Percentiles rank a stretch among this genome's conserved stretches.
These are phyloP conservation scores for Colletotrichum sublineola DNA, from an alignment of 2,329 filamentous ascomycete species.

Conservation along the genomic window DNA sequence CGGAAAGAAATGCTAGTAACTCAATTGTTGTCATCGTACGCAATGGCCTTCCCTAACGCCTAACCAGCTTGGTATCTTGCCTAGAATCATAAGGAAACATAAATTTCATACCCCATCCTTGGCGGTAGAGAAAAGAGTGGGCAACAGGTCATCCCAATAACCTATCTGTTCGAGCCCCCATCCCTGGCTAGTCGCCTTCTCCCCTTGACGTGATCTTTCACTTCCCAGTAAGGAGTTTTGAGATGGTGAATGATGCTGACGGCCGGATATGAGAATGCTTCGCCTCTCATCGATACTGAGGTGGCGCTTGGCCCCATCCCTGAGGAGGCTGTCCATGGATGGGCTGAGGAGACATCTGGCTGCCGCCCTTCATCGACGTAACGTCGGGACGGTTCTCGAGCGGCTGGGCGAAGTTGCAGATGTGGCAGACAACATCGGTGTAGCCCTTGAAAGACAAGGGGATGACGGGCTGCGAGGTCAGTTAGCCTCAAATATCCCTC, in stretches of 20 bases:
- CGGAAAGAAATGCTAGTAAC: background rate
- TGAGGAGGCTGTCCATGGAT: conserved; percentile 52
- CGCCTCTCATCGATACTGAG: conserved; percentile 36
- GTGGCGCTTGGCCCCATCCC: conserved; percentile 49
- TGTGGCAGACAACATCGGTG: conserved; percentile 78
- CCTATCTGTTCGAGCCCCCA: background rate
- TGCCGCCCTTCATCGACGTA: conserved; percentile 63
- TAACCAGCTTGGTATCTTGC: conserved; percentile 34
- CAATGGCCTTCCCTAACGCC: conserved; percentile 21
- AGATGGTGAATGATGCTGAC: background rate
- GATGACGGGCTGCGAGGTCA: conserved; percentile 69
- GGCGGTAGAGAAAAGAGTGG: background rate
- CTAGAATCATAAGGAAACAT: conserved; percentile 1
- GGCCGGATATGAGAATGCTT: background rate
- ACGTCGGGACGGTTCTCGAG: conserved; percentile 70
- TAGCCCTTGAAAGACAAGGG: conserved; percentile 78
- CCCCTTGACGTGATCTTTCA: background rate
- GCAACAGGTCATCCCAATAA: background rate
- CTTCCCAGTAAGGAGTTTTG: background rate
- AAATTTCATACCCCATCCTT: background rate
- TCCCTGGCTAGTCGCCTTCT: background rate
- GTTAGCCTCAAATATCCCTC: conserved; percentile 10
- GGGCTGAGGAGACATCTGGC: conserved; percentile 48
- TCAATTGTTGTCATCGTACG: conserved; percentile 15
- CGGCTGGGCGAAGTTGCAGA: conserved; percentile 82